Conservation (phyloP, 2,329 filamentous ascomycete species). For the Cytospora paraplurivora region DNA sequence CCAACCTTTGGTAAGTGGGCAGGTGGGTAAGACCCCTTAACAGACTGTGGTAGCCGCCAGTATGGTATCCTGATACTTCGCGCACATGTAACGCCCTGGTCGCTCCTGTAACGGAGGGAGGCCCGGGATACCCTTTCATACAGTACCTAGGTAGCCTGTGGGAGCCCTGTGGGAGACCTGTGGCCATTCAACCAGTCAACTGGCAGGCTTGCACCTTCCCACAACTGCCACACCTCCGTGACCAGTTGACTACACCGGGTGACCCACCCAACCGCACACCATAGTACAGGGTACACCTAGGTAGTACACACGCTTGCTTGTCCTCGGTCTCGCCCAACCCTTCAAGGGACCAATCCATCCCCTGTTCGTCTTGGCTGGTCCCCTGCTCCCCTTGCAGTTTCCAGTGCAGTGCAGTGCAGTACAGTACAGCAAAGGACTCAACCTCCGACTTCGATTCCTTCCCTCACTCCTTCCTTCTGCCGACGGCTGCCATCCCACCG, state of each 20-base stretch:
- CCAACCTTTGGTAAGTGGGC: background rate
- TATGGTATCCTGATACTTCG: constrained; percentile 20
- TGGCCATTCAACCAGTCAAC: constrained; percentile 6
- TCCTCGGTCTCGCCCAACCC: background rate
- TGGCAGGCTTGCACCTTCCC: constrained; percentile 10
- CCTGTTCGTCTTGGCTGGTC: background rate
- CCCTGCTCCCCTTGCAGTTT: constrained; percentile 9
- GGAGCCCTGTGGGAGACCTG: too few species aligned
- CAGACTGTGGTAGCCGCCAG: constrained; percentile 20
- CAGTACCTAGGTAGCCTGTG: too few species aligned
- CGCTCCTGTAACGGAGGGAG: constrained; percentile 13
- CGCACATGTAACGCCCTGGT: background rate
- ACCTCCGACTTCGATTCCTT: constrained; percentile 6
- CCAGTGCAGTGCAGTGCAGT: too few species aligned
- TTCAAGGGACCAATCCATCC: constrained; percentile 2
- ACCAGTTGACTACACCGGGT: background rate
- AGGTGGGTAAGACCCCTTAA: constrained; percentile 21
- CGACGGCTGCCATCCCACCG: constrained; percentile 11
- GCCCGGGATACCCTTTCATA: too few species aligned
- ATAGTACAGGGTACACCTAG: too few species aligned
- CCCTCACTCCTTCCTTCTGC: constrained; percentile 10
- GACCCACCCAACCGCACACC: too few species aligned
- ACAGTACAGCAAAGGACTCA: constrained; percentile 11
- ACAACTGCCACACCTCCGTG: background rate
- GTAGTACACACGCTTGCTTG: too few species aligned